These are phyloP conservation scores for Prunus armeniaca DNA, from an alignment of 306 rosid species.

Conservation along the genomic window DNA sequence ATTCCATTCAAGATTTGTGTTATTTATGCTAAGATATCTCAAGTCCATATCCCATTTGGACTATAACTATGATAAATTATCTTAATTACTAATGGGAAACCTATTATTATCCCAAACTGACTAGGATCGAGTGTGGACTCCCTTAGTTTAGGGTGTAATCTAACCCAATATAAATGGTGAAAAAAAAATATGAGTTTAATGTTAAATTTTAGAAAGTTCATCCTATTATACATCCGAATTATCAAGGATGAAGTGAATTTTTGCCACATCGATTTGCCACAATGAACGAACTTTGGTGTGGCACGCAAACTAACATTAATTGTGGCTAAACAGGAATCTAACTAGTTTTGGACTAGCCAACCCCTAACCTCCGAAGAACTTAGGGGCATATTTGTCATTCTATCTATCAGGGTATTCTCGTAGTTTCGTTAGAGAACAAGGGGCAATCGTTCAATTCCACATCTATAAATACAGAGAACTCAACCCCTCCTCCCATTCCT, in stretches of 20 bases:
- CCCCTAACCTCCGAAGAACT: background rate
- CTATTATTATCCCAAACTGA: background rate
- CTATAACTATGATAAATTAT: background rate
- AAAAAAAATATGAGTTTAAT: no score
- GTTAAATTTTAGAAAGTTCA: no score
- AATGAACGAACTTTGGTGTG: background rate
- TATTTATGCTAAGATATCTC: background rate
- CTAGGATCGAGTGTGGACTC: background rate
- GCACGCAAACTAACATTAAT: background rate
- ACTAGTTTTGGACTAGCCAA: background rate
- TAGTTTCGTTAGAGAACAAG: background rate
- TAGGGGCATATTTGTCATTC: slow-evolving; percentile 13
- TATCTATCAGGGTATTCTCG: background rate
- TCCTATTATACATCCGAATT: no score
- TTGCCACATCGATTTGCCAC: background rate
- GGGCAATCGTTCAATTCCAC: background rate
- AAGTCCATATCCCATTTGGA: background rate
- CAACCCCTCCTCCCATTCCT: background rate
- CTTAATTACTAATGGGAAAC: background rate
- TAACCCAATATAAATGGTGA: no score
- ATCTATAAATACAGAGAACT: slow-evolving; percentile 24
- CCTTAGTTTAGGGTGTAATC: no score
- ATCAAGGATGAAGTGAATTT: background rate
- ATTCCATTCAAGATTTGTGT: background rate
- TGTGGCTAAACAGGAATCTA: background rate